Evolutionary conservation across 495 filamentous ascomycete genomes (phyloP).

Genomic region (Terfezia claveryi): DNA sequence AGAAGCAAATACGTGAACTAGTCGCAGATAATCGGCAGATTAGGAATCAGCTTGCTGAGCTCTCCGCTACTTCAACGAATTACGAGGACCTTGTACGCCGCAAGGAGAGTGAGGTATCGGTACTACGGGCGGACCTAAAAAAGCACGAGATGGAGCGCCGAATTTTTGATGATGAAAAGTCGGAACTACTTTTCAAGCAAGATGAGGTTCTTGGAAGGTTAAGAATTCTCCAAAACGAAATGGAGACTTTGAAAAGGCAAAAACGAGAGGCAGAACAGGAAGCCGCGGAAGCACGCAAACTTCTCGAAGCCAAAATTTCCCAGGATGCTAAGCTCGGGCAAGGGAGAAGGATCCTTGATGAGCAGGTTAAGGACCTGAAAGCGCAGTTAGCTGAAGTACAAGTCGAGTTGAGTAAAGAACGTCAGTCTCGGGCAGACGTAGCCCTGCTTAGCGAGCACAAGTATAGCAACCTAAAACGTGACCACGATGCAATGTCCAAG

Average conservation of each 20-base stretch:
- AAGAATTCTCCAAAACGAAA: conserved; percentile 66
- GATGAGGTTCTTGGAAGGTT: conserved; percentile 59
- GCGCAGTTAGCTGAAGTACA: conserved; percentile 63
- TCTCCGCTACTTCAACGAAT: conserved; percentile 76
- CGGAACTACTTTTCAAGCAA: conserved; percentile 44
- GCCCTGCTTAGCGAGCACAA: conserved; percentile 82
- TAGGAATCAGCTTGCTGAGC: conserved; percentile 61
- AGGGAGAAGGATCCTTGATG: conserved; percentile 64
- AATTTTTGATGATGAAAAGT: conserved; percentile 52
- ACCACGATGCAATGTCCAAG: conserved; percentile 73
- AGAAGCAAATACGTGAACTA: conserved; percentile 35
- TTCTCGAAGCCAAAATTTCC: conserved; percentile 70
- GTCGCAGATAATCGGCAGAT: conserved; percentile 63
- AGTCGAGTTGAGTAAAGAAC: conserved; percentile 70
- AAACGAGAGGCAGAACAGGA: conserved; percentile 67
- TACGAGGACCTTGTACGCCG: conserved; percentile 82
- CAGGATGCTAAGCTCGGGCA: conserved; percentile 75
- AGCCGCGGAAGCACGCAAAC: conserved; percentile 61
- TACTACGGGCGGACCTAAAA: conserved; percentile 64
- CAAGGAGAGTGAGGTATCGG: conserved; percentile 79
- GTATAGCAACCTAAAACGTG: conserved; percentile 53
- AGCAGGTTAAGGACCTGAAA: conserved; percentile 73
- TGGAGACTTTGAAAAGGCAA: conserved; percentile 67
- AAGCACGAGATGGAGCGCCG: conserved; percentile 57
- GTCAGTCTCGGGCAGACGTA: conserved; percentile 90